Evolutionary conservation across 75 land plant genomes (phyloP), one percentile per base, ranked within the genome.

Genomic region (Cryptomeria japonica): DNA sequence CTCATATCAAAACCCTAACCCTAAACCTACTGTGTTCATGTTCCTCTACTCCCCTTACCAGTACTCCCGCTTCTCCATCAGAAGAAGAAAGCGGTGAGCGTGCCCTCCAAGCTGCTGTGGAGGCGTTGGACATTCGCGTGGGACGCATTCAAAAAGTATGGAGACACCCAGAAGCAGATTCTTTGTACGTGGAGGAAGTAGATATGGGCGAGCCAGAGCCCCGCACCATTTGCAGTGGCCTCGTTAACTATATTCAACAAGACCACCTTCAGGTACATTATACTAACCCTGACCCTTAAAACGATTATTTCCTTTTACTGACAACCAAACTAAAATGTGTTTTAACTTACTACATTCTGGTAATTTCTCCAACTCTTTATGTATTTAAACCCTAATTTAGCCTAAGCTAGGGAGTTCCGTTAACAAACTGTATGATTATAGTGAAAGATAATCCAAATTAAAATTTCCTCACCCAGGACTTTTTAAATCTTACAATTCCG

Each of bases 91-190:
- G 10, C 12, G 38, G 85, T 0, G 56, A 73, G 32, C 89, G 84
- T 3, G 41, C 73, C 2, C 77, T 91, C 51, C 90, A 42, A 88
- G 94, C 91, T 28, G 97, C 92, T 13, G 95, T 93, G 16, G 92
- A 90, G 41, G 75, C 89, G 87, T 88, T 97, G 85, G 99, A 97
- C 73, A 96, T 97, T n/a, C 87, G 98, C 84, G 98, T 97, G 14
- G 99, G 99, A 31, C 87, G 88, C 22, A 88, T 97, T 22, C 55
- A 94, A 22, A 92, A 90, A 84, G 99, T 95, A 31, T 97, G 98
- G 98, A 94, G 93, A 80, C 99, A 97, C 58, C 94, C 95, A 16
- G 99, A 97, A 87, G 98, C 99, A 3, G 99, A 97, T 79, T 92
- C 97, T 5, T 89, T 97, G 55, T 97, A 95, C 41, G 99, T 97